Evolutionary conservation across 225 moss, liverwort and hornwort species (phyloP).

Genomic region (Marchantia paleacea): DNA sequence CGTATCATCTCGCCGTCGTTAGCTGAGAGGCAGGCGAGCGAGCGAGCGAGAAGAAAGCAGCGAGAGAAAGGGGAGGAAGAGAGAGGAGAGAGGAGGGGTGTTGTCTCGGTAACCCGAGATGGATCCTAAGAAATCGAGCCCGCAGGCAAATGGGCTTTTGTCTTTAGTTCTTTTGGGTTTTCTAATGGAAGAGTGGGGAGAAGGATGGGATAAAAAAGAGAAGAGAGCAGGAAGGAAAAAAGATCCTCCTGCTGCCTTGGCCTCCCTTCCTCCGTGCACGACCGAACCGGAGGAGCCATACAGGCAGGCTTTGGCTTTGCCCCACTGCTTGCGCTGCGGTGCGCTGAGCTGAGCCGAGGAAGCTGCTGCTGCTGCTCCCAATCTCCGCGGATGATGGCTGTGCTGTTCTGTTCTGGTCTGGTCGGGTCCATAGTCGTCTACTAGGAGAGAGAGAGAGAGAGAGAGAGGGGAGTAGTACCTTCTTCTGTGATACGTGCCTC

Average conservation of each 20-base stretch:
- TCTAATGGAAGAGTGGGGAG: constrained; percentile 16
- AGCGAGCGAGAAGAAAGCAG: background rate
- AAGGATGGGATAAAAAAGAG: constrained; percentile 19
- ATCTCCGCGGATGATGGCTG: constrained; percentile 32
- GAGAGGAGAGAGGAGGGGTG: background rate
- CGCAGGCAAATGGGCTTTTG: constrained; percentile 10
- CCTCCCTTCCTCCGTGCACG: constrained; percentile 21
- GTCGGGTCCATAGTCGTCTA: constrained; percentile 22
- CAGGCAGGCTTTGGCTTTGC: constrained; percentile 17
- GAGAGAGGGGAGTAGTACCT: background rate
- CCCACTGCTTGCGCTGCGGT: constrained; percentile 20
- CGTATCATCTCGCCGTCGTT: constrained; percentile 12
- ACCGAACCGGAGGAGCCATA: constrained; percentile 21
- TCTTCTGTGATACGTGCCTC: constrained; percentile 23
- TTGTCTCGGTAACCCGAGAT: constrained; percentile 18
- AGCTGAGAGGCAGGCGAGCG: background rate
- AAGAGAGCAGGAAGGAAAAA: constrained; percentile 7
- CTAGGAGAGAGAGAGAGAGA: constrained; percentile 17
- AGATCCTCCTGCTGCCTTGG: background rate
- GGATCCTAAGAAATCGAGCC: constrained; percentile 7
- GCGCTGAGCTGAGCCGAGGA: constrained; percentile 9
- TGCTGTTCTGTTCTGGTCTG: constrained; percentile 10
- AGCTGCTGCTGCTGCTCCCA: constrained; percentile 19
- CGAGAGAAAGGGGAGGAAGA: background rate
- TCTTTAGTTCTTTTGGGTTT: constrained; percentile 25